Evolutionary conservation across 169 alveolate genomes (phyloP).

Genomic region (Plasmodium reichenowi): DNA sequence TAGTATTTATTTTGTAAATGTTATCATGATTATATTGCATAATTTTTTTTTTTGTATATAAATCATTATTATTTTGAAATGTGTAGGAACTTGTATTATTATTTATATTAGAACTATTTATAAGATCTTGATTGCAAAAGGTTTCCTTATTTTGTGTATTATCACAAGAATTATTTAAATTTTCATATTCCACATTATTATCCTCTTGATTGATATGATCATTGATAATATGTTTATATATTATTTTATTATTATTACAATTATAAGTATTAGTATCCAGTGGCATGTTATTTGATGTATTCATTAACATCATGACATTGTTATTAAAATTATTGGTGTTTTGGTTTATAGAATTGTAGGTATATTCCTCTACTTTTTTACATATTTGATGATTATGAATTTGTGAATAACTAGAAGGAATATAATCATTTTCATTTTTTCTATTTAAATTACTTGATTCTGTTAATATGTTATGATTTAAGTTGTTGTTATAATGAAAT

Average conservation of each 20-base stretch:
- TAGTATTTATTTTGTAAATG: too few species aligned
- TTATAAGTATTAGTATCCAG: neutral
- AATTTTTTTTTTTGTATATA: too few species aligned
- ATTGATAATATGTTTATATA: slow-evolving; percentile 1
- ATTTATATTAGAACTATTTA: too few species aligned
- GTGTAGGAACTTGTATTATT: too few species aligned
- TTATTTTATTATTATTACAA: neutral
- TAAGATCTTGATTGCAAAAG: too few species aligned
- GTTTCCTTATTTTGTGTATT: too few species aligned
- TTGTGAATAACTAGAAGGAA: neutral
- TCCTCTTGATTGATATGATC: neutral
- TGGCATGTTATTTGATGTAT: neutral
- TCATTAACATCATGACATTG: neutral
- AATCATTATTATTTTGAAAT: too few species aligned
- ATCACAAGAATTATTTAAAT: neutral
- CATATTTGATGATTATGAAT: slow-evolving; percentile 7
- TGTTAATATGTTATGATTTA: neutral
- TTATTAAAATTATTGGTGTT: neutral
- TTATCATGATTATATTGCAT: too few species aligned
- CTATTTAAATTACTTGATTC: neutral
- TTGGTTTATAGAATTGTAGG: neutral
- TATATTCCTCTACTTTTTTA: neutral
- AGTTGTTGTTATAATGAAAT: slow-evolving; percentile 8
- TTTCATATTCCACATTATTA: neutral
- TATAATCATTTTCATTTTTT: slow-evolving; percentile 9